phyloP scores from a whole-genome alignment of 768 basidiomycete genomes.

The Tylopilus cervinicoccineus region DNA sequence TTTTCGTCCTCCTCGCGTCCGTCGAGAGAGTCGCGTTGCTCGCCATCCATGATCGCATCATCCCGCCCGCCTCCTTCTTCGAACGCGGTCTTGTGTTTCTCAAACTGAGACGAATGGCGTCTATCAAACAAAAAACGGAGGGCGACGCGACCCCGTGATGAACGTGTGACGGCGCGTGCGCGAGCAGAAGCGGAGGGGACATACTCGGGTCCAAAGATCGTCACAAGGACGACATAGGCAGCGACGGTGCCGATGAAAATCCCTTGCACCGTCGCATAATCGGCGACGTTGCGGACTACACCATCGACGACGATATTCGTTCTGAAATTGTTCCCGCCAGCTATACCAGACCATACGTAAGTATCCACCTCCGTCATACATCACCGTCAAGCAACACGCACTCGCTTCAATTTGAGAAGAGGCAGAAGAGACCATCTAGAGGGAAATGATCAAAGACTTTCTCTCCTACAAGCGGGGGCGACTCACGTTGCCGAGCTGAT shows the following conservation, averaged over 20 bases:
- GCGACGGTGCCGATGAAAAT: conserved; percentile 83
- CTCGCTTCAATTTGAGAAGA: conserved; percentile 51
- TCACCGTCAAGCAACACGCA: conserved; percentile 3
- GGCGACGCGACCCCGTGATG: not conserved
- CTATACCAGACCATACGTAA: conserved; percentile 26
- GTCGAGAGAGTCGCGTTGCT: not conserved
- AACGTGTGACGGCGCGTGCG: not conserved
- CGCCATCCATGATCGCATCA: conserved; percentile 38
- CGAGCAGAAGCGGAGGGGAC: conserved; percentile 25
- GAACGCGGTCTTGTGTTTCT: conserved; percentile 75
- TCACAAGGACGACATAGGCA: conserved; percentile 71
- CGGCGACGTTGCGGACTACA: conserved; percentile 38
- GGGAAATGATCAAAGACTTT: not conserved
- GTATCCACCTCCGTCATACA: not conserved
- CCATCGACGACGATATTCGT: conserved; percentile 47
- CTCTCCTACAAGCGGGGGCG: not conserved
- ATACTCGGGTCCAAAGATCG: conserved; percentile 75
- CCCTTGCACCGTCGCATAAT: conserved; percentile 81
- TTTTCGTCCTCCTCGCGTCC: conserved; percentile 22
- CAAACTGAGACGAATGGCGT: conserved; percentile 78
- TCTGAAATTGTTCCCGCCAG: conserved; percentile 53
- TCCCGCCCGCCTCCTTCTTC: conserved; percentile 66
- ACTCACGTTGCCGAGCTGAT: conserved; percentile 71
- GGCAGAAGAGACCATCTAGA: conserved; percentile 62
- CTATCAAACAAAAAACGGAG: no score